These are phyloP conservation scores for Paramecium biaurelia DNA, from an alignment of 73 alveolate species.

Conservation along the genomic window DNA sequence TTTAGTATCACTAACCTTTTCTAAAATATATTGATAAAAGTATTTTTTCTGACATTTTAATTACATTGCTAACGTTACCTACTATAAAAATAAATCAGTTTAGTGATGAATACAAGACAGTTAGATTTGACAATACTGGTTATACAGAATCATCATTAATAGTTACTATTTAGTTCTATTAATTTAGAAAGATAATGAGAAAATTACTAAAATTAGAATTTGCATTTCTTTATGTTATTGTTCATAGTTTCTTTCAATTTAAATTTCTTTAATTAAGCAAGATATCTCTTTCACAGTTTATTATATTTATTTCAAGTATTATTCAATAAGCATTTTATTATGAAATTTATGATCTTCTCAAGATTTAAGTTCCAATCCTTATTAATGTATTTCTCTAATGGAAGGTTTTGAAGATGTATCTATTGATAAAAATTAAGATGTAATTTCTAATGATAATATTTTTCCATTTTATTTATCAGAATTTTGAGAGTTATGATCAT, in stretches of 20 bases:
- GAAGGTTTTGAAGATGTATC: not conserved
- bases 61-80: no score
- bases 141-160: not conserved
- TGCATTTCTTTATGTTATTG: not conserved
- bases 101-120: no score
- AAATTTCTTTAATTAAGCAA: not conserved
- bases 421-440: not conserved
- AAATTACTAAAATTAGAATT: not conserved
- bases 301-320: slow-evolving; percentile 70
- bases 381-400: slow-evolving; percentile 31
- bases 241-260: not conserved
- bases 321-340: slow-evolving; percentile 71
- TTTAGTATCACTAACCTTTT: no score
- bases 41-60: no score
- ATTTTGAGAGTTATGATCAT: not conserved
- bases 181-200: not conserved
- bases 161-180: not conserved
- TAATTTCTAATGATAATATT: no score
- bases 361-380: slow-evolving; percentile 78
- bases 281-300: slow-evolving; percentile 59
- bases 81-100: no score
- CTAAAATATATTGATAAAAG: no score
- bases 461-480: not conserved
- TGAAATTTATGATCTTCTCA: slow-evolving; percentile 87
- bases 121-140: not conserved